These are phyloP conservation scores for Nemania bipapillata DNA, from an alignment of 2,329 filamentous ascomycete genomes.

Conservation along the genomic window DNA sequence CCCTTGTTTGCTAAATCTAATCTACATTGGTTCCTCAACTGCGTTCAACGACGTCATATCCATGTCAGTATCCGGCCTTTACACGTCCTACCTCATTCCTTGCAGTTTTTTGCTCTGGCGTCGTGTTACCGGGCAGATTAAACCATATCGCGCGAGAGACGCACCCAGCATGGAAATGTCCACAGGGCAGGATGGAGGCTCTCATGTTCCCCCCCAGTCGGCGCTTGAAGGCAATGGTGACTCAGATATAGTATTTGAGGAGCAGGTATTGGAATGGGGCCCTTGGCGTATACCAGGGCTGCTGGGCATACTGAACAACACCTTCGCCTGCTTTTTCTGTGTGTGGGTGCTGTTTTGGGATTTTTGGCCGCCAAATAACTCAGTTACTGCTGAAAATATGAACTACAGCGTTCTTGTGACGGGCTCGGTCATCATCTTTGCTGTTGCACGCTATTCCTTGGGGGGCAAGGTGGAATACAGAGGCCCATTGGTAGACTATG, in stretches of 20 bases:
- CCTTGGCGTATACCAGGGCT: slow-evolving; percentile 35
- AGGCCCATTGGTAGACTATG: slow-evolving; percentile 38
- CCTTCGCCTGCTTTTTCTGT: slow-evolving; percentile 33
- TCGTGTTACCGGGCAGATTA: slow-evolving; percentile 33
- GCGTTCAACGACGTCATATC: slow-evolving; percentile 35
- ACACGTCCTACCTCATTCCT: slow-evolving; percentile 30
- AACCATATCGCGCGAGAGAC: slow-evolving; percentile 14
- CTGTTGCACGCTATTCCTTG: slow-evolving; percentile 35
- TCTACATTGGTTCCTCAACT: slow-evolving; percentile 27
- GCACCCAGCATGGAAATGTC: slow-evolving; percentile 3
- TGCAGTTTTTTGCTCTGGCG: slow-evolving; percentile 31
- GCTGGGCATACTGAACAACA: slow-evolving; percentile 34
- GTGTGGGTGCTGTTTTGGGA: slow-evolving; percentile 35
- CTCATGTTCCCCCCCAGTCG: not conserved
- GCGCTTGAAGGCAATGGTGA: slow-evolving; percentile 7
- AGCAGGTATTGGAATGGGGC: slow-evolving; percentile 34
- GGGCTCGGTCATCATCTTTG: slow-evolving; percentile 32
- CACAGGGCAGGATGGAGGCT: not conserved
- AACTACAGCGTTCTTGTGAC: slow-evolving; percentile 36
- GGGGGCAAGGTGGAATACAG: slow-evolving; percentile 34
- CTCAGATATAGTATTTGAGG: slow-evolving; percentile 18
- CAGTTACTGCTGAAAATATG: slow-evolving; percentile 31
- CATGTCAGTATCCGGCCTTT: slow-evolving; percentile 27
- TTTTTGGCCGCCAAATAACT: slow-evolving; percentile 36
- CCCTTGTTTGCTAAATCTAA: slow-evolving; percentile 24